Percentiles rank a stretch among this genome's conserved stretches.
These are phyloP conservation scores for Pezicula rhizophila DNA, from an alignment of 2,329 filamentous ascomycete species.

Conservation along the genomic window DNA sequence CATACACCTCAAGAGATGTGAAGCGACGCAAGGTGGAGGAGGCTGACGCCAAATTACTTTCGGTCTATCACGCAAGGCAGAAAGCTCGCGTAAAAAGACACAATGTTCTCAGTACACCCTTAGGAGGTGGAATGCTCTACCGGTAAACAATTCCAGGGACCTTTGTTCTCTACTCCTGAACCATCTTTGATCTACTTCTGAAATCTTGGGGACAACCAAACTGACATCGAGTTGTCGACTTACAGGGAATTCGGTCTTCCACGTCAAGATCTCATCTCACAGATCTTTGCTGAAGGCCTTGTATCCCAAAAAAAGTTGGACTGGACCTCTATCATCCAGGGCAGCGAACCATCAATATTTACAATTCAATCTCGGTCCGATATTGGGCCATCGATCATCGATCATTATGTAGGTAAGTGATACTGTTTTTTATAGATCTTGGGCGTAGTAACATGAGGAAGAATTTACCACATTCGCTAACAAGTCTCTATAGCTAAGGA, in stretches of 20 bases:
- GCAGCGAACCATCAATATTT: constrained; percentile 8
- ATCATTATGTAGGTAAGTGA: not conserved
- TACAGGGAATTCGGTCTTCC: too few species aligned
- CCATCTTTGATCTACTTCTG: too few species aligned
- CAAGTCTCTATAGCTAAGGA: not conserved
- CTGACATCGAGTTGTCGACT: too few species aligned
- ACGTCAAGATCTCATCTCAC: too few species aligned
- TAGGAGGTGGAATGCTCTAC: constrained; percentile 15
- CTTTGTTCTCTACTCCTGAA: too few species aligned
- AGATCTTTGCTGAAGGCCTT: constrained; percentile 13
- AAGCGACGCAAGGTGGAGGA: constrained; percentile 46
- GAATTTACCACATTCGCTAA: not conserved
- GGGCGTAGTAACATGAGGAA: not conserved
- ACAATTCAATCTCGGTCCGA: constrained; percentile 1
- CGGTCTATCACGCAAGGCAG: constrained; percentile 4
- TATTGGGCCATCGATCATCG: not conserved
- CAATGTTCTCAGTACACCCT: constrained; percentile 9
- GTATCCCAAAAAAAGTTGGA: not conserved
- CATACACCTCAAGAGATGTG: constrained; percentile 53
- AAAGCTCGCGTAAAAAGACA: constrained; percentile 17
- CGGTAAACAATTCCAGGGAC: constrained; percentile 8
- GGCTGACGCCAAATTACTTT: constrained; percentile 9
- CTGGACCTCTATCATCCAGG: not conserved
- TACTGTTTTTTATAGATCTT: not conserved
- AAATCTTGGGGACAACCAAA: too few species aligned